Percentiles rank a stretch among this genome's conserved stretches.
phyloP scores from a whole-genome alignment of 2,329 filamentous ascomycete species.

The Zymoseptoria ardabiliae region DNA sequence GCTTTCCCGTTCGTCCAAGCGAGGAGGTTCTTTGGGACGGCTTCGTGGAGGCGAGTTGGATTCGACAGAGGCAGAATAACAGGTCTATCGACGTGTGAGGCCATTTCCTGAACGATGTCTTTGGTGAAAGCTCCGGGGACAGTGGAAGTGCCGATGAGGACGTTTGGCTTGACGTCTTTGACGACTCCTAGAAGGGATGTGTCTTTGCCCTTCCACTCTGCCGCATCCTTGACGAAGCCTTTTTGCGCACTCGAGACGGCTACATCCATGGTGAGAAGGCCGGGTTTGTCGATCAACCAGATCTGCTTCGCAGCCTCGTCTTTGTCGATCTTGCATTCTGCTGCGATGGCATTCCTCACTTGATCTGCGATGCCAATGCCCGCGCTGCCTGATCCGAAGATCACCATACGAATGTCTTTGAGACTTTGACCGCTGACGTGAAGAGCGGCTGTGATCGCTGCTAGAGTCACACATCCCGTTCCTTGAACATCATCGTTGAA shows the following conservation, averaged over 20 bases:
- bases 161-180: conserved; percentile 65
- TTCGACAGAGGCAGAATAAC: conserved; percentile 85
- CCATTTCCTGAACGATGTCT: conserved; percentile 68
- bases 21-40: conserved; percentile 66
- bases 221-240: conserved; percentile 56
- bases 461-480: conserved; percentile 79
- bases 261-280: conserved; percentile 57
- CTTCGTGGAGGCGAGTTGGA: conserved; percentile 77
- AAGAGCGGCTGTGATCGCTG: conserved; percentile 69
- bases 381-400: conserved; percentile 76
- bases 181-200: conserved; percentile 60
- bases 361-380: conserved; percentile 83
- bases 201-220: conserved; percentile 55
- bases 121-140: conserved; percentile 69
- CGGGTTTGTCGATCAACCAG: conserved; percentile 70
- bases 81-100: conserved; percentile 62
- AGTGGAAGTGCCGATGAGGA: conserved; percentile 78
- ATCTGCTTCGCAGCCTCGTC: conserved; percentile 75
- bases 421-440: conserved; percentile 61
- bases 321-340: conserved; percentile 52
- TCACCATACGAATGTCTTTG: conserved; percentile 60
- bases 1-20: conserved; percentile 72
- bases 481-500: conserved; percentile 92
- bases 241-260: conserved; percentile 62
- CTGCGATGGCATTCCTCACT: conserved; percentile 68